phyloP scores from a whole-genome alignment of 2,329 filamentous ascomycete species.

The Thyridium curvatum region DNA sequence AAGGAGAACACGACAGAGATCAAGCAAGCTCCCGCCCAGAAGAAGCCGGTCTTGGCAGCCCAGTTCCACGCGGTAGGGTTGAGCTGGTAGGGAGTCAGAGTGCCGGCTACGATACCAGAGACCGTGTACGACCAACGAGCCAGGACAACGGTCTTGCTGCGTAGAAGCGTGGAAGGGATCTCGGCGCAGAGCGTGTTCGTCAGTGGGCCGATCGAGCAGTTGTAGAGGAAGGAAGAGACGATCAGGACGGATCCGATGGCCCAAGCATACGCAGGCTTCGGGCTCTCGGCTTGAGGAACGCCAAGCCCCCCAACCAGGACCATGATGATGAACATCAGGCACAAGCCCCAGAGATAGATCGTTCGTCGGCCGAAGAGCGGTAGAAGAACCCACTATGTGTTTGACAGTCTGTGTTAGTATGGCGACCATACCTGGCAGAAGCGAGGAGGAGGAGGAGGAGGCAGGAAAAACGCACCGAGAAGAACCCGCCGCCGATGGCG shows the following conservation, averaged over 20 bases:
- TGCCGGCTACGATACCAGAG: constrained; percentile 32
- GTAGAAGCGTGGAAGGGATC: constrained; percentile 20
- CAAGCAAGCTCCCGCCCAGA: constrained; percentile 29
- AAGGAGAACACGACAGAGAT: neutral
- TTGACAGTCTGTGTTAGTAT: too few relatives aligned
- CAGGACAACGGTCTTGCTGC: constrained; percentile 23
- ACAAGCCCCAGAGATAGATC: constrained; percentile 10
- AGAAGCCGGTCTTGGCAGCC: constrained; percentile 34
- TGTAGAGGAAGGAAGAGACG: constrained; percentile 9
- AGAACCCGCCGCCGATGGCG: too few relatives aligned
- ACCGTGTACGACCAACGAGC: constrained; percentile 24
- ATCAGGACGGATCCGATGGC: constrained; percentile 6
- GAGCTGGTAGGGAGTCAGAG: constrained; percentile 28
- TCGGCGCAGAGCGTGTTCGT: too few relatives aligned
- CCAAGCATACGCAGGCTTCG: too few relatives aligned
- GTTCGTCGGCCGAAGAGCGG: constrained; percentile 9
- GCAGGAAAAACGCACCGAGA: too few relatives aligned
- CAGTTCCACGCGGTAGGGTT: constrained; percentile 27
- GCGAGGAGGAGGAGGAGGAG: too few relatives aligned
- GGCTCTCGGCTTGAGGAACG: neutral
- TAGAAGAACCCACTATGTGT: constrained; percentile 11
- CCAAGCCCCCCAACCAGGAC: constrained; percentile 13
- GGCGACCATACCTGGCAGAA: too few relatives aligned
- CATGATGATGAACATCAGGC: constrained; percentile 8
- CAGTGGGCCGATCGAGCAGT: too few relatives aligned